Evolutionary conservation across 148 eudicot genomes (phyloP), one percentile per base, ranked within the genome.

Genomic region (Bassia scoparia): DNA sequence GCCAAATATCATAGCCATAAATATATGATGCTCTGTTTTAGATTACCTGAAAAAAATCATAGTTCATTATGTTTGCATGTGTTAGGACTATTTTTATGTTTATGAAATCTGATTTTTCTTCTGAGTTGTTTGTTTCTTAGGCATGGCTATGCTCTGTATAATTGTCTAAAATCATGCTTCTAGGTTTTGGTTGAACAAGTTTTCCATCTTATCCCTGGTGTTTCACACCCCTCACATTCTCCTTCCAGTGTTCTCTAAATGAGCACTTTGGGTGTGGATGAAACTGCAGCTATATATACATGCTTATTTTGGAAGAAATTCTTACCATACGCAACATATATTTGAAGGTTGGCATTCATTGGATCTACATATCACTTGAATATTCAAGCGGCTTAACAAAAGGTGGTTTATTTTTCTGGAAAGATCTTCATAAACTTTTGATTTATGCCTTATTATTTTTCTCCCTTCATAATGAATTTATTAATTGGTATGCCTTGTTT

Each of bases 321-420:
- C 58, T 20, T 48, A 31, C 24, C 69, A 78, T 64, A 72, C 46
- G 72, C 3, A 55, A 20, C 18, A 21, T 61, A 35, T 43, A 70
- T 71, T 84, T 76, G 76, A 74, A 94, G 98, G 88, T 94, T 75
- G 89, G 68, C 98, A 91, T 77, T 94, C 55, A 86, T 94, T 80
- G 98, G 98, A 61, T 81, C 95, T 72, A 87, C 79, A 89, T 94
- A 58, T 85, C 97, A 68, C 73, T 89, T 38, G 97, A 91, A 73
- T 88, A 49, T 69, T 85, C 48, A 91, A 79, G 78, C 83, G 85
- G 74, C 54, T 74, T 80, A 87, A 21, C 55, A 80, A 35, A 89
- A 89, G 98, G 98, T 80, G 17, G 55, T 38, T 29, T 17, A 34
- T 49, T 66, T 23, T 7, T 38, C 31, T 52, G 46, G 4, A 41